These are phyloP conservation scores for Fusarium sp. DNA, from an alignment of 2,329 filamentous ascomycete genomes.

Conservation along the genomic window DNA sequence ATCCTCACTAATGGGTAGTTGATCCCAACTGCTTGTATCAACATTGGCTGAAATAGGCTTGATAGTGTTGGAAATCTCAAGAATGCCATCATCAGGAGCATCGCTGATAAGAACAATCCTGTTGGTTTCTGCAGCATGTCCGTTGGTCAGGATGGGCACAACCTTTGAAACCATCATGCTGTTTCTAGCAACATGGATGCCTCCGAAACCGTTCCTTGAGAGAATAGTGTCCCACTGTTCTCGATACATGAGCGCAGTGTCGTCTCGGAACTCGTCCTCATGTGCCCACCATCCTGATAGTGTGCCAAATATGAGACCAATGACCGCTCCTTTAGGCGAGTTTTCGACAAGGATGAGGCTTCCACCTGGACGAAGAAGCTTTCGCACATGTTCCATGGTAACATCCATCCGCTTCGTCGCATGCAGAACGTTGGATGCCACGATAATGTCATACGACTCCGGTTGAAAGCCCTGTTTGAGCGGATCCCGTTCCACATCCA, in stretches of 20 bases:
- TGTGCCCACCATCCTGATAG: conserved; percentile 16
- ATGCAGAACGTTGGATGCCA: conserved; percentile 14
- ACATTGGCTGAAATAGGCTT: background rate
- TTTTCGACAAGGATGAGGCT: conserved; percentile 6
- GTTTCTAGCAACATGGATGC: conserved; percentile 7
- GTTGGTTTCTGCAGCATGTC: background rate
- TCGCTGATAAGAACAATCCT: background rate
- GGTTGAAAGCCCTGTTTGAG: background rate
- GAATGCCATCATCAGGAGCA: background rate
- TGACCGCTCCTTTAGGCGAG: conserved; percentile 3
- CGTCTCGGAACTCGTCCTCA: conserved; percentile 9
- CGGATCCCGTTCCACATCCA: conserved; percentile 7
- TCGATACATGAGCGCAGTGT: conserved; percentile 9
- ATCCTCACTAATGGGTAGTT: background rate
- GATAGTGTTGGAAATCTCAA: background rate
- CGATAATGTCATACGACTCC: conserved; percentile 5
- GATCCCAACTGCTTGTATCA: background rate
- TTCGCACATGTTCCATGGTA: conserved; percentile 6
- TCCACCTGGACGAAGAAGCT: background rate
- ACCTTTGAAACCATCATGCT: conserved; percentile 22
- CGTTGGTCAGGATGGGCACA: background rate
- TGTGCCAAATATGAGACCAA: conserved; percentile 10
- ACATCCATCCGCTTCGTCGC: conserved; percentile 7
- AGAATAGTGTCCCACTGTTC: conserved; percentile 8
- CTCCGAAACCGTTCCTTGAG: conserved; percentile 2